phyloP scores from a whole-genome alignment of 2,329 filamentous ascomycete genomes.

The Alternaria metachromatica region DNA sequence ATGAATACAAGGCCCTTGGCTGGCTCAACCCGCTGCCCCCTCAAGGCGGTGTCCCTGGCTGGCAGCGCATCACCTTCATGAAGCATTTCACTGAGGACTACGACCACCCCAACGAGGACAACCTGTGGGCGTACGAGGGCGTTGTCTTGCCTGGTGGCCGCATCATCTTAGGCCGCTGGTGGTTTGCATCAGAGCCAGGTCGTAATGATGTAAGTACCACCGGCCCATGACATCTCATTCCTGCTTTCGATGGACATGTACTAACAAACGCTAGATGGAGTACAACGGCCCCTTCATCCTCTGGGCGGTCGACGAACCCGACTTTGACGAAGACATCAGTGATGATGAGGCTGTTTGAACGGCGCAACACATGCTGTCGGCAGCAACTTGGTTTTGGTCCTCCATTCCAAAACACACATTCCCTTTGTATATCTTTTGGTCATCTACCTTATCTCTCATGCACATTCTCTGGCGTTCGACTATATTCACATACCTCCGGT shows the following conservation, averaged over 20 bases:
- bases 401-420: not conserved
- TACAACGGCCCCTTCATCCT: conserved; percentile 37
- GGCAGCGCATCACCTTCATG: conserved; percentile 62
- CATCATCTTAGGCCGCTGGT: conserved; percentile 58
- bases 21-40: conserved; percentile 59
- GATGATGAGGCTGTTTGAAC: not conserved
- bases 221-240: not conserved
- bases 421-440: not conserved
- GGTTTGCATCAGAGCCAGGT: conserved; percentile 43
- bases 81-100: conserved; percentile 54
- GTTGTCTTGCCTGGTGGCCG: conserved; percentile 56
- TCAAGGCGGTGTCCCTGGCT: conserved; percentile 58
- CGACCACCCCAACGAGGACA: conserved; percentile 38
- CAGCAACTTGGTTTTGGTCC: not conserved
- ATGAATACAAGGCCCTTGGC: conserved; percentile 49
- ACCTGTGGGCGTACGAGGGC: conserved; percentile 58
- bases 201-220: conserved; percentile 28
- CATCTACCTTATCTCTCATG: not conserved
- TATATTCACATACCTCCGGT: not conserved
- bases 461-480: not conserved
- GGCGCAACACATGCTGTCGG: not conserved
- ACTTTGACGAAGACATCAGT: conserved; percentile 3
- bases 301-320: conserved; percentile 48
- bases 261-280: conserved; percentile 23
- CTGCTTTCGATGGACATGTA: not conserved